Percentiles rank a stretch among this genome's conserved stretches.
Conservation (phyloP, 345 rosid genomes). For the Murraya paniculata region DNA sequence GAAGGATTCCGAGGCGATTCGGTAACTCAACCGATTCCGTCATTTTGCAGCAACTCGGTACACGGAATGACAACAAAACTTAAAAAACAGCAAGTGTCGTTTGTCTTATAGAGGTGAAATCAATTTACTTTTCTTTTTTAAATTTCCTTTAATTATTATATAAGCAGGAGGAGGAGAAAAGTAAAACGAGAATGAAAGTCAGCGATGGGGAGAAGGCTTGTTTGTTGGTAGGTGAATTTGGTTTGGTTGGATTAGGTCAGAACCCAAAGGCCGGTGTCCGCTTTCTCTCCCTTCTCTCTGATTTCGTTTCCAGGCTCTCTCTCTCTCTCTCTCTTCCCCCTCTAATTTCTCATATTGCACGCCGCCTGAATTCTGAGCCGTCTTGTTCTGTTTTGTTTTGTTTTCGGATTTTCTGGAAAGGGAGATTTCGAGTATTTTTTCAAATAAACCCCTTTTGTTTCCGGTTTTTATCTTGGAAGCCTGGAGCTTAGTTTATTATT, state of each 20-base stretch:
- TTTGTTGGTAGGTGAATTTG: neutral
- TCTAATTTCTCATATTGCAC: neutral
- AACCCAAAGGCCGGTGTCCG: neutral
- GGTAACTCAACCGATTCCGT: conserved; percentile 96
- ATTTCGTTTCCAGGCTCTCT: neutral
- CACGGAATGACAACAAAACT: neutral
- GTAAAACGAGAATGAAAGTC: conserved; percentile 7
- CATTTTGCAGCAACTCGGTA: conserved; percentile 34
- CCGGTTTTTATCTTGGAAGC: neutral
- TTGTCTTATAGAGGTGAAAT: neutral
- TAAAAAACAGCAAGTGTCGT: neutral
- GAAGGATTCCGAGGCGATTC: conserved; percentile 87
- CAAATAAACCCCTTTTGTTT: neutral
- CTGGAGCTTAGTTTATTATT: neutral
- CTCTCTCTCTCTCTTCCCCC: too few relatives aligned
- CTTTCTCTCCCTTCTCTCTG: neutral
- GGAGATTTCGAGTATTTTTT: neutral
- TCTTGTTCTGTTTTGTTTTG: too few relatives aligned
- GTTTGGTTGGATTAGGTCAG: neutral
- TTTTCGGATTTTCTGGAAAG: neutral
- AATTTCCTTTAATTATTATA: neutral
- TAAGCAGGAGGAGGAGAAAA: neutral
- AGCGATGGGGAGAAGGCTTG: neutral
- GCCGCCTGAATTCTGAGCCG: neutral
- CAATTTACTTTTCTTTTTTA: too few relatives aligned